Base-by-base conservation (phyloP, 2,329 filamentous ascomycete genomes). In the Teratosphaeria epicoccoides region DNA sequence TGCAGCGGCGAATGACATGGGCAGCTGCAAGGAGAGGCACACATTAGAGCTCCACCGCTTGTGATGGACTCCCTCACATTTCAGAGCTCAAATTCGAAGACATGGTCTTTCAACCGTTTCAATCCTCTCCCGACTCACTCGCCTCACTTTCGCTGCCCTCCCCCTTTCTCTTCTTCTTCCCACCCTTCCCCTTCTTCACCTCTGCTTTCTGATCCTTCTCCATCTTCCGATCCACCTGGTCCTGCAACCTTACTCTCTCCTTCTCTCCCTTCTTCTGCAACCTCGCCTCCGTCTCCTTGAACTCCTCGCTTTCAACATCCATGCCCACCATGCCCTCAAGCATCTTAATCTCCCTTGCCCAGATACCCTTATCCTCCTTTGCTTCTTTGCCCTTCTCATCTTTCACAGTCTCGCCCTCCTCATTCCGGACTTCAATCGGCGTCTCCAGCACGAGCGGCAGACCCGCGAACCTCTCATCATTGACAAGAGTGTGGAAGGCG, bases 361-460 rank as follows among this genome's bases (percentile, higher is more conserved):
- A 97, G 14, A 96, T 78, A 49, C 80, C 75, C 68, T 84, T 88
- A 68, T 96, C 88, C 63, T 95, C 86, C 33, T 83, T 68, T 12
- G 46, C 23, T 24, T 76, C 76, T 62, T 75, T 76, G 2, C 63
- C 67, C 51, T 70, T 70, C 24, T 65, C 66, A 50, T 68, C 66
- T 52, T 67, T 66, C 43, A 65, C 56, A 67, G 59, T 44, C 23
- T 84, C 84, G 43, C 84, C 85, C 57, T 83, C 76, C 46, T 76
- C 71, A 17, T 79, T 82, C 45, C 81, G 80, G 33, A 77, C 77
- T 55, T 94, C 88, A 56, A 93, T 91, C 5, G 93, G 93, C n/a
- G 93, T 98, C 73, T 98, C 93, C 6, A 98, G 78, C 1, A 98
- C 83, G 81, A 98, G 88, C 3, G 93, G 93, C 62, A 96, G 70